Evolutionary conservation across 2,329 filamentous ascomycete genomes (phyloP), one percentile per base, ranked within the genome.

Genomic region (Ophiostoma fasciatum): DNA sequence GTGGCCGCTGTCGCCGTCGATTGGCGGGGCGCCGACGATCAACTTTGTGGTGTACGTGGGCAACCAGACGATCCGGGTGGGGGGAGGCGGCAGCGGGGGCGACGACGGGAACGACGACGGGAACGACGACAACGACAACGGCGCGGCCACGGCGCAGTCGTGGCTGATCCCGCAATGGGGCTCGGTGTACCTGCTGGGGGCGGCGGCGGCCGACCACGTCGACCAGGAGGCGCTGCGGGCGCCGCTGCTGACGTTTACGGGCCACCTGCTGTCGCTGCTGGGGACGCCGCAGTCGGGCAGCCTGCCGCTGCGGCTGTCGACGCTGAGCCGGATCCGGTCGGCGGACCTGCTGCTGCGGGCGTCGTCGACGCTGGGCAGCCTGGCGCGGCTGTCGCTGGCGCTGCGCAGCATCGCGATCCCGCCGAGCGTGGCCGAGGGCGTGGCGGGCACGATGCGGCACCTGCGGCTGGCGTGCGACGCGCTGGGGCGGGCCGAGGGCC

Each of bases 131-230:
- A 12, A 9, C 20, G 13, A 29, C 38, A 11, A 31, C 50, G 35
- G 57, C 61, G 30, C 31, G n/a, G 4, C 17, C 21, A 68, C 62
- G 4, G 68, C 72, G 1, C 73, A 71, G 49, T 76, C 72, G 26
- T 96, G 88, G 88, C 68, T 94, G 45, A 80, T 98, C 30, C 90
- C 90, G 0, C 90, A 98, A 60, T 98, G 90, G 90, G 90, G 90
- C 26, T 68, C 70, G 13, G 69, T 78, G 9, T 75, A 74, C 46
- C 58, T 74, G 12, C 63, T 93, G 34, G 49, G 9, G 59, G 59
- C 8, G 49, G 55, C 31, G n/a, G 53, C 56, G 28, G 60, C 58
- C 23, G 42, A 57, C 7, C 66, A 72, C 42, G 68, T 94, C 9
- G 62, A 72, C 1, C 64, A 66, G 8, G 68, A 78, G 8, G 68